A percentile compares a stretch with the other conserved stretches of the same genome.
These are phyloP conservation scores for Aegilops longissima DNA, from an alignment of 176 grass and related monocot genomes.

Conservation along the genomic window DNA sequence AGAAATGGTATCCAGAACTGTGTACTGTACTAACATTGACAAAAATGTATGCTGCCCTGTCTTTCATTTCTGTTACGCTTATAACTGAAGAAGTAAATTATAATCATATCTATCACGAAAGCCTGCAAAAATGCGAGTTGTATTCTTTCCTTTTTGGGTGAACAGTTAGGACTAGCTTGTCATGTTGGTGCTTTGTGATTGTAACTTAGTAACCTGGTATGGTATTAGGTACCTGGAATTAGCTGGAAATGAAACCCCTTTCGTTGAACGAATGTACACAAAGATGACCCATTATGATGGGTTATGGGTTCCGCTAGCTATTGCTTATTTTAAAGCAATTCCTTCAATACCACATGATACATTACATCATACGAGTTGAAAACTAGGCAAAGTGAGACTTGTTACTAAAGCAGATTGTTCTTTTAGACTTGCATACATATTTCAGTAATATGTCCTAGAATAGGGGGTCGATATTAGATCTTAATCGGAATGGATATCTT, in stretches of 20 bases:
- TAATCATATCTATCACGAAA: background rate
- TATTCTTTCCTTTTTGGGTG: background rate
- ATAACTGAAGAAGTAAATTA: background rate
- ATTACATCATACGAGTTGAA: background rate
- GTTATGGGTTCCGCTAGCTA: background rate
- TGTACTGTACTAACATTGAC: constrained; percentile 99
- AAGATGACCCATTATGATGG: background rate
- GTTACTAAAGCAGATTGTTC: background rate
- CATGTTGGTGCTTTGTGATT: background rate
- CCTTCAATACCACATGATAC: background rate
- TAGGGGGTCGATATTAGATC: background rate
- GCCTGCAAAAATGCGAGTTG: background rate
- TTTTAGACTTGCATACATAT: background rate
- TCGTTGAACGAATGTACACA: background rate
- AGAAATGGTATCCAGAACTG: constrained; percentile 96
- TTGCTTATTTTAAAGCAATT: background rate
- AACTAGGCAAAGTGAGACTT: background rate
- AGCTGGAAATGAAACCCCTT: background rate
- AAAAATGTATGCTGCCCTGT: constrained; percentile 60
- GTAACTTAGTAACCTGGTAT: background rate
- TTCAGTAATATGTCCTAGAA: background rate
- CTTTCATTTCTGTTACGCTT: constrained; percentile 25
- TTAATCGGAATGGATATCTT: background rate
- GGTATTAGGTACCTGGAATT: background rate
- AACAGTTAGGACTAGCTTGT: background rate